phyloP scores from a whole-genome alignment of 2,329 filamentous ascomycete genomes.

The Mycosphaerella arachidis region DNA sequence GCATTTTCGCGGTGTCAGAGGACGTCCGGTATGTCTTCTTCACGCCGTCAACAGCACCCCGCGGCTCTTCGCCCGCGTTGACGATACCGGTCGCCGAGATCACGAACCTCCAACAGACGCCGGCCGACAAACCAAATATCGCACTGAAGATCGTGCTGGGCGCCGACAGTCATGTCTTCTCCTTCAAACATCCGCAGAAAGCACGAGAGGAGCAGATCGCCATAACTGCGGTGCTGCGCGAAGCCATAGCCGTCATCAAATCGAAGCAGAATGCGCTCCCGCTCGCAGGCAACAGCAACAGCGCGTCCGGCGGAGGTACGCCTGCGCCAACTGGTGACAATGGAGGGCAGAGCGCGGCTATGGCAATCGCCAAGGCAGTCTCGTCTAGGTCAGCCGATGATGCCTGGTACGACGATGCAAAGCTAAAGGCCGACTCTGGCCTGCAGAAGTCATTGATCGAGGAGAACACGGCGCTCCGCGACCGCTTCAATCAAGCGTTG shows the following conservation, averaged over 20 bases:
- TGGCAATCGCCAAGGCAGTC: conserved; percentile 72
- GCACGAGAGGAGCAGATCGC: conserved; percentile 79
- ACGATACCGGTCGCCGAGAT: conserved; percentile 71
- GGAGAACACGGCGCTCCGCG: conserved; percentile 65
- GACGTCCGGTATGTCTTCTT: conserved; percentile 75
- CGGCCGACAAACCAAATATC: conserved; percentile 79
- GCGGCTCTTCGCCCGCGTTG: conserved; percentile 57
- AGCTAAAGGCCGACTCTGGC: conserved; percentile 70
- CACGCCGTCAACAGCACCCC: conserved; percentile 63
- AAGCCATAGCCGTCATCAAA: conserved; percentile 68
- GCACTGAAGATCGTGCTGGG: conserved; percentile 90
- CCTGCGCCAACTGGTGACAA: conserved; percentile 15
- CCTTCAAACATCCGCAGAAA: conserved; percentile 73
- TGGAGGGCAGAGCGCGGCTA: conserved; percentile 46
- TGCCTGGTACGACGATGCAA: conserved; percentile 74
- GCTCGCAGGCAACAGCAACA: conserved; percentile 32
- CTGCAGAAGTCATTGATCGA: conserved; percentile 86
- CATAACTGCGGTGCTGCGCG: conserved; percentile 76
- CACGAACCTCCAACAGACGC: conserved; percentile 92
- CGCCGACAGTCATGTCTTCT: conserved; percentile 73
- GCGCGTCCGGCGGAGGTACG: conserved; percentile 19
- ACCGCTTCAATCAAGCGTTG: conserved; percentile 82
- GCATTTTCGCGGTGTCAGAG: conserved; percentile 67
- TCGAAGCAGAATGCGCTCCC: conserved; percentile 38
- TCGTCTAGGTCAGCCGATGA: conserved; percentile 47